These are phyloP conservation scores for Aphanoascus verrucosus DNA, from an alignment of 2,329 filamentous ascomycete genomes.

Conservation along the genomic window DNA sequence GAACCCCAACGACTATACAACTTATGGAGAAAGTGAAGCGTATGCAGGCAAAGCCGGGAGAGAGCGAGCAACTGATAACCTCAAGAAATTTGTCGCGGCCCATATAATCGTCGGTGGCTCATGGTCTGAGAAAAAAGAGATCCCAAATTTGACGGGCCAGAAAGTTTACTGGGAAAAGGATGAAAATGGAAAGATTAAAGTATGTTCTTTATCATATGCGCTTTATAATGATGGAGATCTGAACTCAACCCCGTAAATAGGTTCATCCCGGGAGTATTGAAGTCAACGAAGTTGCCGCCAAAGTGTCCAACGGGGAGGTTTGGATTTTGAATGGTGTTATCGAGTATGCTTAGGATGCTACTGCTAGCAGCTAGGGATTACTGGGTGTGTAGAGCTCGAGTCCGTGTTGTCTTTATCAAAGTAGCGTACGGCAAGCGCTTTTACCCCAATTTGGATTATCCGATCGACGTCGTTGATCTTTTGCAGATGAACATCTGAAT, in stretches of 20 bases:
- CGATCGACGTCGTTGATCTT: no score
- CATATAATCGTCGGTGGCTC: constrained; percentile 68
- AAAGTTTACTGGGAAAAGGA: constrained; percentile 74
- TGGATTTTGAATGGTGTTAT: constrained; percentile 61
- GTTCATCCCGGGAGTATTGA: constrained; percentile 66
- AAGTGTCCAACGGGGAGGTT: constrained; percentile 79
- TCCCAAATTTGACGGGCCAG: constrained; percentile 55
- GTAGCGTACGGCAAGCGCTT: no score
- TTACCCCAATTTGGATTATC: no score
- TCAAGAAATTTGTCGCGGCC: constrained; percentile 71
- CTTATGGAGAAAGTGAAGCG: constrained; percentile 51
- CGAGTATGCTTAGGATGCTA: constrained; percentile 34
- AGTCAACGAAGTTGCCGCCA: constrained; percentile 61
- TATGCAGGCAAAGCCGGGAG: constrained; percentile 67
- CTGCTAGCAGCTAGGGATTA: not conserved
- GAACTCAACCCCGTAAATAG: constrained; percentile 18
- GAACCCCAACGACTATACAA: constrained; percentile 59
- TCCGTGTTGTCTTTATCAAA: no score
- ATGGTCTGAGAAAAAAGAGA: constrained; percentile 59
- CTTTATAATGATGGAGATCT: not conserved
- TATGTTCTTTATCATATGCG: constrained; percentile 34
- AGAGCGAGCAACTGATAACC: constrained; percentile 64
- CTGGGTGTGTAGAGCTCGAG: not conserved
- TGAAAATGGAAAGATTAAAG: constrained; percentile 53
- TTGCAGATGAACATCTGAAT: no score